Conservation (phyloP, 1,284 basidiomycete species). For the Schizophyllum amplum region DNA sequence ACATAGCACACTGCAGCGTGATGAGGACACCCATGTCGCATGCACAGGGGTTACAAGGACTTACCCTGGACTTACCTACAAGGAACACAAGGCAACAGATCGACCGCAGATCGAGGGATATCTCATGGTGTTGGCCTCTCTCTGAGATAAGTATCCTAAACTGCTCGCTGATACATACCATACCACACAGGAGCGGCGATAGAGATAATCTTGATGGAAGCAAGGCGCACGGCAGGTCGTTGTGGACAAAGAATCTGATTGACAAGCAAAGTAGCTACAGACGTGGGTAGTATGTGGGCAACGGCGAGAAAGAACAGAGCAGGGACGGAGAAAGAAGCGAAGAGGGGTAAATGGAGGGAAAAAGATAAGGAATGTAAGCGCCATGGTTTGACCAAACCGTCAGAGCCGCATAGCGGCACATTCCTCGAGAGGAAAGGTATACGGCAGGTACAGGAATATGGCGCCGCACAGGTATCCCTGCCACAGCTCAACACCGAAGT, state of each 20-base stretch:
- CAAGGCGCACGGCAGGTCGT: too few relatives aligned
- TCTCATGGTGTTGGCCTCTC: too few relatives aligned
- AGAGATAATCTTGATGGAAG: too few relatives aligned
- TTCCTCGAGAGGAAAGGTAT: conserved; percentile 16
- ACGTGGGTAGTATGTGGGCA: background rate
- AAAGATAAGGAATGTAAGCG: conserved; percentile 29
- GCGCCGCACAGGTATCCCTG: conserved; percentile 30
- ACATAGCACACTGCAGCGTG: background rate
- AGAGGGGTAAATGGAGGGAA: background rate
- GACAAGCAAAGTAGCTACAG: background rate
- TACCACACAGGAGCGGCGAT: too few relatives aligned
- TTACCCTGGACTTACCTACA: background rate
- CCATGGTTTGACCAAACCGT: conserved; percentile 56
- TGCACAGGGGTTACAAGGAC: background rate
- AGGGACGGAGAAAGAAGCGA: background rate
- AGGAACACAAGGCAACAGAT: too few relatives aligned
- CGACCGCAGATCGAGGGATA: too few relatives aligned
- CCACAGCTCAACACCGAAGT: conserved; percentile 34
- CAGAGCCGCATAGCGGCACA: conserved; percentile 48
- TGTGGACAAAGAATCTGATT: too few relatives aligned
- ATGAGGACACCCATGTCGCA: background rate
- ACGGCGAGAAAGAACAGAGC: background rate
- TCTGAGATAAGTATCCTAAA: too few relatives aligned
- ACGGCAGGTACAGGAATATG: conserved; percentile 56
- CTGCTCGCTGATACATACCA: too few relatives aligned